Evolutionary conservation across 164 flowering plant species (phyloP).

Genomic region (Stephania japonica): DNA sequence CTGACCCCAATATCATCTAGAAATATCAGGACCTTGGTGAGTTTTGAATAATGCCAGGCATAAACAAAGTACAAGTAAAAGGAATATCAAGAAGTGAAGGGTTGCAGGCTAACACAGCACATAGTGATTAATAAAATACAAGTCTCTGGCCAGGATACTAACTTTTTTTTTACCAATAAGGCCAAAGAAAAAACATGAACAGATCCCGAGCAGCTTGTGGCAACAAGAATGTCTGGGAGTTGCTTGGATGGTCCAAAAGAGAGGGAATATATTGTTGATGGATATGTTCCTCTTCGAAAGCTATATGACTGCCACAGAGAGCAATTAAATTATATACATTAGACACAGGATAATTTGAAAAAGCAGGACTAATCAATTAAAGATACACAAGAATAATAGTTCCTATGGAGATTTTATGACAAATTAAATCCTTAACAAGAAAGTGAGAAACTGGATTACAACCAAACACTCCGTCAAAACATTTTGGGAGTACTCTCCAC

Average conservation of each 20-base stretch:
- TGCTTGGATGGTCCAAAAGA: constrained; percentile 72
- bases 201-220: constrained; percentile 86
- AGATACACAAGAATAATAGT: neutral
- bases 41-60: neutral
- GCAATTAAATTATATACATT: constrained; percentile 10
- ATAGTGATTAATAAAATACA: neutral
- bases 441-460: neutral
- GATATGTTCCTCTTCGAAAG: constrained; percentile 85
- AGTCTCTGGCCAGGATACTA: neutral
- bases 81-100: neutral
- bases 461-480: neutral
- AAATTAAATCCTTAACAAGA: neutral
- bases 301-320: constrained; percentile 63
- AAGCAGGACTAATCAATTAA: neutral
- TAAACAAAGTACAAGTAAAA: neutral
- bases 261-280: constrained; percentile 81
- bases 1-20: neutral
- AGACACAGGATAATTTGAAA: neutral
- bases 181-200: constrained; percentile 70
- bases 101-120: neutral
- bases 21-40: neutral
- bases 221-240: constrained; percentile 76
- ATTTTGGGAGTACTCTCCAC: neutral
- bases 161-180: constrained; percentile 54
- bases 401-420: neutral